These are phyloP conservation scores for Phaeolepiota aurea DNA, from an alignment of 768 basidiomycete genomes.

Conservation along the genomic window DNA sequence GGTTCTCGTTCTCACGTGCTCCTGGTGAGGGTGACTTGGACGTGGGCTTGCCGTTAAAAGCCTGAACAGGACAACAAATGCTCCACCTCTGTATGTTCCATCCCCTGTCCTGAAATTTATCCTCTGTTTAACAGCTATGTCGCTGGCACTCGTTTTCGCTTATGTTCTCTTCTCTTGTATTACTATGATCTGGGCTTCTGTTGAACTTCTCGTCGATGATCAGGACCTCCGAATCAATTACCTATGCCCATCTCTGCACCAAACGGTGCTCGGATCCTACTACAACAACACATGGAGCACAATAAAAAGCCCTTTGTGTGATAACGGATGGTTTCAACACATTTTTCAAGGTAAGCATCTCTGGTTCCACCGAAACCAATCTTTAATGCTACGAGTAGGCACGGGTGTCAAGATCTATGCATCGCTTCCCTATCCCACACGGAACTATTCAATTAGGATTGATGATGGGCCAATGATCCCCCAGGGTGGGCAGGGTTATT, in stretches of 20 bases:
- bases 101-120: no score
- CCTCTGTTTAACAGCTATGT: background rate
- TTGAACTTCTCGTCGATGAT: slow-evolving; percentile 31
- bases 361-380: no score
- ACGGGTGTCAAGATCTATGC: slow-evolving; percentile 21
- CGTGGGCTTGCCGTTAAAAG: no score
- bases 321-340: no score
- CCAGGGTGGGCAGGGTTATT: slow-evolving; percentile 21
- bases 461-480: slow-evolving; percentile 23
- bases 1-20: no score
- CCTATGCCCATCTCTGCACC: slow-evolving; percentile 24
- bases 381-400: slow-evolving; percentile 27
- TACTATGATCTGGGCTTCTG: slow-evolving; percentile 7
- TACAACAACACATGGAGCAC: slow-evolving; percentile 32
- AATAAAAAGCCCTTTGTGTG: slow-evolving; percentile 19
- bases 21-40: no score
- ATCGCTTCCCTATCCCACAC: slow-evolving; percentile 13
- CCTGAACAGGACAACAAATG: background rate
- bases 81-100: no score
- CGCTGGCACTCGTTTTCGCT: slow-evolving; percentile 5
- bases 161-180: slow-evolving; percentile 9
- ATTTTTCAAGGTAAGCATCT: no score
- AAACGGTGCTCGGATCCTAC: slow-evolving; percentile 24
- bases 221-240: slow-evolving; percentile 25
- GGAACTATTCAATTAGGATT: slow-evolving; percentile 25